Evolutionary conservation across 345 rosid genomes (phyloP).

Genomic region (Iberis pinnata): DNA sequence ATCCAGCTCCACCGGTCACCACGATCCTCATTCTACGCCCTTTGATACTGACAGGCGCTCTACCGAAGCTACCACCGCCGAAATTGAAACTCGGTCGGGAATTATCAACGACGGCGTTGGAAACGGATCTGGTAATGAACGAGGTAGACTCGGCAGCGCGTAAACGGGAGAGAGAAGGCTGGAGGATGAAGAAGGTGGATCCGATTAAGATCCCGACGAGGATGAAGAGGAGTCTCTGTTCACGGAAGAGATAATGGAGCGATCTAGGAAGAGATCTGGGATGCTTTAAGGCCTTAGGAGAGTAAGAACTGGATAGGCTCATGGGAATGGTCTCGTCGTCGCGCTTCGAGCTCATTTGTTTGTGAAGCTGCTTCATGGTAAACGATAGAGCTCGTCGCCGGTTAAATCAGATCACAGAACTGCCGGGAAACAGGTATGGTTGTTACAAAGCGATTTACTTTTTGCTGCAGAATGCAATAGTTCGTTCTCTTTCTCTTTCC

Average conservation of each 20-base stretch:
- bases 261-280: constrained; percentile 86
- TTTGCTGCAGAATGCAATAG: no score
- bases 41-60: constrained; percentile 70
- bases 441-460: no score
- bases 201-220: constrained; percentile 90
- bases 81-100: constrained; percentile 17
- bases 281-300: constrained; percentile 60
- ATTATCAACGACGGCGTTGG: constrained; percentile 13
- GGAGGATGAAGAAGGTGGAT: constrained; percentile 87
- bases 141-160: constrained; percentile 45
- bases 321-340: constrained; percentile 57
- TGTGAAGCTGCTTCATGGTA: constrained; percentile 79
- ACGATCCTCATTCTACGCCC: constrained; percentile 70
- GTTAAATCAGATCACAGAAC: constrained; percentile 16
- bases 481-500: no score
- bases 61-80: constrained; percentile 33
- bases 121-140: constrained; percentile 30
- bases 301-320: constrained; percentile 46
- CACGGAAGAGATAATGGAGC: constrained; percentile 70
- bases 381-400: constrained; percentile 15
- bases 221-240: constrained; percentile 85
- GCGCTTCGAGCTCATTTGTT: constrained; percentile 58
- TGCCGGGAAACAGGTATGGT: constrained; percentile 17
- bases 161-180: constrained; percentile 74
- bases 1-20: constrained; percentile 96